Percentiles rank a stretch among this genome's conserved stretches.
These are phyloP conservation scores for Clarireedia monteithiana DNA, from an alignment of 2,329 filamentous ascomycete species.

Conservation along the genomic window DNA sequence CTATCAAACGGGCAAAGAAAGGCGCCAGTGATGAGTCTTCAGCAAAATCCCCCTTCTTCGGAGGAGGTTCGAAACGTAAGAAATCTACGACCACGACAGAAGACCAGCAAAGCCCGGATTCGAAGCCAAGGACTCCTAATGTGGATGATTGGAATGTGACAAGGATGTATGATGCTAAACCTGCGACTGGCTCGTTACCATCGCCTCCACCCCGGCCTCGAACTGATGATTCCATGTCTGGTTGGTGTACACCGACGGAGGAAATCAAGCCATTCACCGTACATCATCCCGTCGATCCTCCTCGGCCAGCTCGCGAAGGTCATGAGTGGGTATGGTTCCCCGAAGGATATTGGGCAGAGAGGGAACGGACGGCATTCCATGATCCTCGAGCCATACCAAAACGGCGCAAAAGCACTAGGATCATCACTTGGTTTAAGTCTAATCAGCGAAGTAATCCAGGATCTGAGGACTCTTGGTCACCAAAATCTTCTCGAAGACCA, in stretches of 20 bases:
- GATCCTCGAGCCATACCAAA: neutral
- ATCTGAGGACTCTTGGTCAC: slow-evolving; percentile 1
- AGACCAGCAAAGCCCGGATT: neutral
- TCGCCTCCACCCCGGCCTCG: neutral
- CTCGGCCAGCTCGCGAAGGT: slow-evolving; percentile 45
- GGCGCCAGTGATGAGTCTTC: neutral
- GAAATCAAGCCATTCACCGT: neutral
- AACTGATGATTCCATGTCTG: neutral
- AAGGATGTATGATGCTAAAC: slow-evolving; percentile 5
- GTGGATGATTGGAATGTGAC: slow-evolving; percentile 8
- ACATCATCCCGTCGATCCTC: slow-evolving; percentile 36
- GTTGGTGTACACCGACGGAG: neutral
- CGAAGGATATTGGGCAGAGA: slow-evolving; percentile 55
- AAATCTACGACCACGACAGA: neutral
- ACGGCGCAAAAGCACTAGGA: neutral
- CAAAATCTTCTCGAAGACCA: slow-evolving; percentile 2
- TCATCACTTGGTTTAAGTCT: neutral
- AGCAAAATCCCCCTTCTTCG: neutral
- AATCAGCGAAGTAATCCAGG: neutral
- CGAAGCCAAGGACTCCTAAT: neutral
- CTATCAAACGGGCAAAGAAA: neutral
- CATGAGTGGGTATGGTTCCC: slow-evolving; percentile 58
- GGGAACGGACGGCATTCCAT: slow-evolving; percentile 29
- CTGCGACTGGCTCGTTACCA: neutral
- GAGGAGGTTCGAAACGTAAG: neutral